phyloP scores from a whole-genome alignment of 129 eudicot species.

The Ambrosia trifida region DNA sequence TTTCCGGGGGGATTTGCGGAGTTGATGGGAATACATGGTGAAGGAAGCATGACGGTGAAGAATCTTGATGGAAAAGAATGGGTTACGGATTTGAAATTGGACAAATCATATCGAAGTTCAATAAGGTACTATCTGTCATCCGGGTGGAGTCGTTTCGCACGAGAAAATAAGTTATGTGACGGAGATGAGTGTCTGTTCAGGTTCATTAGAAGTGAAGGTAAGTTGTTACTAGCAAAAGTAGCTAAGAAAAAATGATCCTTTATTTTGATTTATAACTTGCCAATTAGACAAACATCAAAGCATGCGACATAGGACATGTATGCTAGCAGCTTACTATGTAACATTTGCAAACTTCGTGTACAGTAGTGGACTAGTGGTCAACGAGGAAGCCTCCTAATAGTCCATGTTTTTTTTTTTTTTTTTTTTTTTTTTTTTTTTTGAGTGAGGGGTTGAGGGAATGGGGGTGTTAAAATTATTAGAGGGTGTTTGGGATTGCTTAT shows the following conservation, averaged over 20 bases:
- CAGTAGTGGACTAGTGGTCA: too few relatives aligned
- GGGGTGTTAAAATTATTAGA: too few relatives aligned
- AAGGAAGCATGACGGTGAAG: neutral
- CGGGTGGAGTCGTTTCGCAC: neutral
- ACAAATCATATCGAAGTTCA: neutral
- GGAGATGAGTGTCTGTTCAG: neutral
- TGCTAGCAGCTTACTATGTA: too few relatives aligned
- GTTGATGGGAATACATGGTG: neutral
- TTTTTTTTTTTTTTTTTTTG: too few relatives aligned
- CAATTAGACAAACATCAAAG: too few relatives aligned
- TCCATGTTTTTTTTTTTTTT: too few relatives aligned
- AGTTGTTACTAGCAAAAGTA: neutral
- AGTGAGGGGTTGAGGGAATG: too few relatives aligned
- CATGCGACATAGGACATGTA: too few relatives aligned
- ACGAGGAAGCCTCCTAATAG: too few relatives aligned
- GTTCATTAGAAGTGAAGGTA: slow-evolving; percentile 1
- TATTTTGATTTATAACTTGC: too few relatives aligned
- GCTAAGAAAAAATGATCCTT: neutral
- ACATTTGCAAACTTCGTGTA: too few relatives aligned
- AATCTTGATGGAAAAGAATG: slow-evolving; percentile 2
- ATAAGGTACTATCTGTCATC: neutral
- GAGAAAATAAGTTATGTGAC: neutral
- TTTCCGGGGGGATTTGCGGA: neutral
- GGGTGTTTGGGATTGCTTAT: too few relatives aligned
- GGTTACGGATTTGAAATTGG: neutral